These are phyloP conservation scores for Pythium folliculosum DNA, from an alignment of 352 stramenopile genomes.

Conservation along the genomic window DNA sequence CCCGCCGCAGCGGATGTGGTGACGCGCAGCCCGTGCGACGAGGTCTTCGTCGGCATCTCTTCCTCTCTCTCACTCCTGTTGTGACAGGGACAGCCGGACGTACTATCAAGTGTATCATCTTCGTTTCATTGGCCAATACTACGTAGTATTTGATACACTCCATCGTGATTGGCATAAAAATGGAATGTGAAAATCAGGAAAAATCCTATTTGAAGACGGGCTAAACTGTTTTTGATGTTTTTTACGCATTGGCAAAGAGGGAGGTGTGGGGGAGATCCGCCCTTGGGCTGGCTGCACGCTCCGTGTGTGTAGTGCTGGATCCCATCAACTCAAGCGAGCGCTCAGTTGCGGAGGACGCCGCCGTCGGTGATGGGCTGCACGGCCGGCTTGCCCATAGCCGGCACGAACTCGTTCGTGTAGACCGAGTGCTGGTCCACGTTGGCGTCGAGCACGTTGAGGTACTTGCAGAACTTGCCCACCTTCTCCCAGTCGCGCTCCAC, in stretches of 20 bases:
- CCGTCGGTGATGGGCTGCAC: constrained; percentile 43
- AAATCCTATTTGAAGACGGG: neutral
- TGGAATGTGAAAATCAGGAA: neutral
- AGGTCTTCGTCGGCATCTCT: constrained; percentile 1
- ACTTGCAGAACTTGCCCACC: constrained; percentile 58
- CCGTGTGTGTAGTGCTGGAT: neutral
- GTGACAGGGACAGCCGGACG: neutral
- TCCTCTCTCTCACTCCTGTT: neutral
- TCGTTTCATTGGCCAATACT: neutral
- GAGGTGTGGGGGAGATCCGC: neutral
- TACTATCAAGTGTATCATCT: neutral
- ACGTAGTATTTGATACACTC: no score
- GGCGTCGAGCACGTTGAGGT: constrained; percentile 48
- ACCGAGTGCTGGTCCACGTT: constrained; percentile 52
- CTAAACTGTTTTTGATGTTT: neutral
- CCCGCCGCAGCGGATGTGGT: neutral
- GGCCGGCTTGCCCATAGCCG: constrained; percentile 47
- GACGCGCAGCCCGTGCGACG: constrained; percentile 11
- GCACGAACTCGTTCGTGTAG: constrained; percentile 57
- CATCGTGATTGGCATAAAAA: no score
- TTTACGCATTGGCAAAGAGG: neutral
- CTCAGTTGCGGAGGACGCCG: constrained; percentile 39
- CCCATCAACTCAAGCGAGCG: neutral
- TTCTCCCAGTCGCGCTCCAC: constrained; percentile 57
- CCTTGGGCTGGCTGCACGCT: neutral